phyloP scores from a whole-genome alignment of 345 rosid species.

The Lumnitzera racemosa region DNA sequence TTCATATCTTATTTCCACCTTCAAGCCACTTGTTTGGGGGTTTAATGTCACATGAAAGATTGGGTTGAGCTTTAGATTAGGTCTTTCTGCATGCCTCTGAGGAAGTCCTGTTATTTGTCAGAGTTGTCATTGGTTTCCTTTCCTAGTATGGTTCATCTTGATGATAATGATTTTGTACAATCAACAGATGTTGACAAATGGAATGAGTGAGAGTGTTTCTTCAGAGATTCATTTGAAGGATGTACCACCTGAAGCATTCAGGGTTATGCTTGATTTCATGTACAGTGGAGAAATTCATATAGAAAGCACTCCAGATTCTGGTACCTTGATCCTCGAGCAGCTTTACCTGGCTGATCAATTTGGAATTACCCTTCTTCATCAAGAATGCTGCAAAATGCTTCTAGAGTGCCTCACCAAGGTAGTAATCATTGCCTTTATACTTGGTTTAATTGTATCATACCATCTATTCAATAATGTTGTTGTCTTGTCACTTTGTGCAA shows the following conservation, averaged over 20 bases:
- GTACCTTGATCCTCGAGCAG: conserved; percentile 70
- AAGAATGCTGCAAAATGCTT: conserved; percentile 91
- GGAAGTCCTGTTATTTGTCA: too few relatives aligned
- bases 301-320: conserved; percentile 50
- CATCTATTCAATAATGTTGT: too few relatives aligned
- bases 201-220: conserved; percentile 86
- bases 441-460: conserved; percentile 1
- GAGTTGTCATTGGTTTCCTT: too few relatives aligned
- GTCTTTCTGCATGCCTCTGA: too few relatives aligned
- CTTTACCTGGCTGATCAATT: conserved; percentile 84
- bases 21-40: too few relatives aligned
- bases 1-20: too few relatives aligned
- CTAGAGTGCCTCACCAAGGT: conserved; percentile 92
- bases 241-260: conserved; percentile 67
- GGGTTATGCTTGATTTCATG: conserved; percentile 79
- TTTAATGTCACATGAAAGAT: too few relatives aligned
- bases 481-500: not conserved
- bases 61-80: too few relatives aligned
- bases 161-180: not conserved
- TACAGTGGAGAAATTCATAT: conserved; percentile 65
- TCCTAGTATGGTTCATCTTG: too few relatives aligned
- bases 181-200: conserved; percentile 95
- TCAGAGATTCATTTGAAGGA: conserved; percentile 60
- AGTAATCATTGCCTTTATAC: conserved; percentile 22
- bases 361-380: conserved; percentile 81